These are phyloP conservation scores for Hericium alpestre DNA, from an alignment of 768 basidiomycete genomes.

Conservation along the genomic window DNA sequence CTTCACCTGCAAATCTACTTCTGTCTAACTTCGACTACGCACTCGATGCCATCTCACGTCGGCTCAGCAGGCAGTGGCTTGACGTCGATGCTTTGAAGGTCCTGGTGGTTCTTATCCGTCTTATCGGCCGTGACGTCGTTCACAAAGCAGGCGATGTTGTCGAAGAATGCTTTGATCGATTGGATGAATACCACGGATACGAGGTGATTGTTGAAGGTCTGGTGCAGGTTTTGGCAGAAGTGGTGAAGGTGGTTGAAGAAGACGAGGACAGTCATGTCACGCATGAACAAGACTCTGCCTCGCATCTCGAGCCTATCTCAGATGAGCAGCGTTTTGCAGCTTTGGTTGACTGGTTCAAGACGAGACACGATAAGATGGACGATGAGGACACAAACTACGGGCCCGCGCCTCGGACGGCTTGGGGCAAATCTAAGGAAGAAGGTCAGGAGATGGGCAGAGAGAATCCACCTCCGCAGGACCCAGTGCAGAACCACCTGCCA, in stretches of 20 bases:
- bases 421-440: conserved; percentile 30
- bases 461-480: conserved; percentile 20
- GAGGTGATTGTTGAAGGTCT: conserved; percentile 76
- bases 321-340: conserved; percentile 31
- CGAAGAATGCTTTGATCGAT: conserved; percentile 92
- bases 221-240: conserved; percentile 76
- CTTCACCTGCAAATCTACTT: conserved; percentile 80
- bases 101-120: conserved; percentile 69
- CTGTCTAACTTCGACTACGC: conserved; percentile 96
- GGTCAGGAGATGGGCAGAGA: conserved; percentile 16
- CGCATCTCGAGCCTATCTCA: not conserved
- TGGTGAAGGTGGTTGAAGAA: conserved; percentile 65
- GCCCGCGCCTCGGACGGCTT: conserved; percentile 47
- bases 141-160: conserved; percentile 88
- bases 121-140: conserved; percentile 82
- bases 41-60: conserved; percentile 79
- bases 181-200: conserved; percentile 96
- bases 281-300: conserved; percentile 6
- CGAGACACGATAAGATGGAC: conserved; percentile 27
- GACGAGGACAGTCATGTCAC: conserved; percentile 30
- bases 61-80: conserved; percentile 69
- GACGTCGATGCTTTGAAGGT: conserved; percentile 87
- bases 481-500: conserved; percentile 41
- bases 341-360: conserved; percentile 58
- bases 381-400: conserved; percentile 42